Conservation (phyloP, 108 stramenopile species). For the Nitzschia sp. region DNA sequence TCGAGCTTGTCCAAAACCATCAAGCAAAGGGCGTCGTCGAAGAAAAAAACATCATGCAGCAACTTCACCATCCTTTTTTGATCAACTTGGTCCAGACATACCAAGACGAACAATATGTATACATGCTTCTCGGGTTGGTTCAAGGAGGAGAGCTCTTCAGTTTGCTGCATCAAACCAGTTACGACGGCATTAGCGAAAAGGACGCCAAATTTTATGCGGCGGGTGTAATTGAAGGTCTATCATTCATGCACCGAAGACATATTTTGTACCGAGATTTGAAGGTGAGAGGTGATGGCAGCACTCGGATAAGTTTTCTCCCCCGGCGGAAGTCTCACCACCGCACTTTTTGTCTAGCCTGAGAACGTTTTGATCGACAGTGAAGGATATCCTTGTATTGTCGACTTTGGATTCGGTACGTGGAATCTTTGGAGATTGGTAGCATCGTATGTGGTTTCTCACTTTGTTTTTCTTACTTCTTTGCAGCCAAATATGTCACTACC, state of each 20-base stretch:
- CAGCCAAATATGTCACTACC: conserved; percentile 57
- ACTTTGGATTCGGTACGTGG: conserved; percentile 85
- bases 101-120: conserved; percentile 77
- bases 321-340: too few relatives aligned
- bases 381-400: conserved; percentile 88
- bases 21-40: conserved; percentile 83
- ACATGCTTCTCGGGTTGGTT: conserved; percentile 69
- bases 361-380: conserved; percentile 68
- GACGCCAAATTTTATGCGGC: conserved; percentile 71
- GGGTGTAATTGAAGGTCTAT: conserved; percentile 86
- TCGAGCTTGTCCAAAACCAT: conserved; percentile 83
- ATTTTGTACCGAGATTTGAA: conserved; percentile 95
- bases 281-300: too few relatives aligned
- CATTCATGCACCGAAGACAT: conserved; percentile 85
- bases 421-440: conserved; percentile 48
- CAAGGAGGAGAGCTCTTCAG: conserved; percentile 89
- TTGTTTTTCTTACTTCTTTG: too few relatives aligned
- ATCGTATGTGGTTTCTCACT: conserved; percentile 12
- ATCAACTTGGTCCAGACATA: conserved; percentile 86
- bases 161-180: conserved; percentile 62
- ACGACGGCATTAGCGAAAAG: conserved; percentile 68
- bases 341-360: too few relatives aligned
- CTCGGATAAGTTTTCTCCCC: too few relatives aligned
- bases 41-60: conserved; percentile 86
- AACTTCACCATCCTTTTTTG: conserved; percentile 90